Conservation (phyloP, 1,139 yeast species). For the Diutina catenulata region DNA sequence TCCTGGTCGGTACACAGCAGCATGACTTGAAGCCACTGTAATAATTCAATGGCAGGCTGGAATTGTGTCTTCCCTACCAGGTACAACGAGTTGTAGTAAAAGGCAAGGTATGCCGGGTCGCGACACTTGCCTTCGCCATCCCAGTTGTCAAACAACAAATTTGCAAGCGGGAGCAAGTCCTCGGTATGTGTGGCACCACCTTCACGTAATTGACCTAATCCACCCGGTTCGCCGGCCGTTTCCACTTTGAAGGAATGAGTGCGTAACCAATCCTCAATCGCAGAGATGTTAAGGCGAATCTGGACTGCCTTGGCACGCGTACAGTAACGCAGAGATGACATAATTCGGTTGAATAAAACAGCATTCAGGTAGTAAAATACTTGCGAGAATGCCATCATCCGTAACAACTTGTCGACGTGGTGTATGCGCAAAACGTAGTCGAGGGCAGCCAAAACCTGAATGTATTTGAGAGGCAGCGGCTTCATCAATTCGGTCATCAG, state of each 20-base stretch:
- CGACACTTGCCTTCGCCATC: conserved; percentile 8
- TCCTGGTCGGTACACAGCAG: conserved; percentile 47
- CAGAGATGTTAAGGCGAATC: conserved; percentile 70
- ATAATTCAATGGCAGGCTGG: conserved; percentile 62
- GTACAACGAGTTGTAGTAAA: conserved; percentile 45
- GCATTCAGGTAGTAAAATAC: conserved; percentile 72
- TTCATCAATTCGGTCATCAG: conserved; percentile 46
- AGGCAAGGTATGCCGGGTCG: conserved; percentile 25
- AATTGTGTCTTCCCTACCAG: conserved; percentile 55
- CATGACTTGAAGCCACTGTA: conserved; percentile 88
- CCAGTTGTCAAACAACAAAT: conserved; percentile 13
- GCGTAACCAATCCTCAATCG: conserved; percentile 15
- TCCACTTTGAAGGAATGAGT: conserved; percentile 49
- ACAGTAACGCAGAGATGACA: conserved; percentile 53
- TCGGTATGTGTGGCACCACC: conserved; percentile 8
- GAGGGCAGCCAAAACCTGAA: conserved; percentile 82
- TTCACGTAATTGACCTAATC: conserved; percentile 71
- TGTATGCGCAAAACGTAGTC: conserved; percentile 77
- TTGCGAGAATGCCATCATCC: conserved; percentile 66
- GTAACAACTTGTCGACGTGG: conserved; percentile 63
- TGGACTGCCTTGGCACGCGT: conserved; percentile 84
- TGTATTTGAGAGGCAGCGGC: conserved; percentile 80
- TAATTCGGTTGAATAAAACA: conserved; percentile 59
- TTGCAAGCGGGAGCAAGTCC: conserved; percentile 10
- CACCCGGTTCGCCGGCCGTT: conserved; percentile 38